phyloP scores from a whole-genome alignment of 2,329 filamentous ascomycete species.

The Cercospora sp. region DNA sequence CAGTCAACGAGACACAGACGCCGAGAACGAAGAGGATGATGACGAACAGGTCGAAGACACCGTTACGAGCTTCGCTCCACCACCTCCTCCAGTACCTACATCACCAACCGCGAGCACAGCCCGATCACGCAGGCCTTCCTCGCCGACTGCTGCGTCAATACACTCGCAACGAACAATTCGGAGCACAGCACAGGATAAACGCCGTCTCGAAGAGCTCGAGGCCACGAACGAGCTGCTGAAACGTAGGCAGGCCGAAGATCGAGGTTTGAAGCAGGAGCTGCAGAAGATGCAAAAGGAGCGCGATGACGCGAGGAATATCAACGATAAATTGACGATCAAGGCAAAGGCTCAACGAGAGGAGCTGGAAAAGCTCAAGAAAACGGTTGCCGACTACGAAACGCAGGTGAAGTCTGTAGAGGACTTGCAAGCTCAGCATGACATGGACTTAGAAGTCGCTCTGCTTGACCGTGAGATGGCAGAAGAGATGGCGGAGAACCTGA shows the following conservation, averaged over 20 bases:
- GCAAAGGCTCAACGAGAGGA: constrained; percentile 84
- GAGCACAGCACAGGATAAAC: constrained; percentile 53
- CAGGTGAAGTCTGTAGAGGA: constrained; percentile 69
- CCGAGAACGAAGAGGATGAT: constrained; percentile 20
- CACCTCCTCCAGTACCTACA: constrained; percentile 30
- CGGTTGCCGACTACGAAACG: constrained; percentile 72
- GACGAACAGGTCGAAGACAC: constrained; percentile 29
- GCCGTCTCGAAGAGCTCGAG: constrained; percentile 83
- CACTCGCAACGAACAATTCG: constrained; percentile 40
- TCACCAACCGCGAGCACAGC: constrained; percentile 27
- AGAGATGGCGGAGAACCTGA: constrained; percentile 80
- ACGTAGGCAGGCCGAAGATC: constrained; percentile 80
- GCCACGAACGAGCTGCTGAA: constrained; percentile 84
- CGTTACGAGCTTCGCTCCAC: constrained; percentile 35
- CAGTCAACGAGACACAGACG: constrained; percentile 24
- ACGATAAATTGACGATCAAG: constrained; percentile 87
- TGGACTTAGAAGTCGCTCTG: constrained; percentile 79
- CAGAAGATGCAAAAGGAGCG: constrained; percentile 74
- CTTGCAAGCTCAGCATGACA: constrained; percentile 80
- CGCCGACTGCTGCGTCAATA: constrained; percentile 34
- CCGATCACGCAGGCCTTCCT: constrained; percentile 37
- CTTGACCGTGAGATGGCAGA: constrained; percentile 96
- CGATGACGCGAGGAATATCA: constrained; percentile 78
- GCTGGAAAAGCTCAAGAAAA: constrained; percentile 70
- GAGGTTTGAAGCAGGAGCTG: constrained; percentile 77